Base-by-base conservation (phyloP, 495 filamentous ascomycete genomes). In the Xanthoparmelia taractica region DNA sequence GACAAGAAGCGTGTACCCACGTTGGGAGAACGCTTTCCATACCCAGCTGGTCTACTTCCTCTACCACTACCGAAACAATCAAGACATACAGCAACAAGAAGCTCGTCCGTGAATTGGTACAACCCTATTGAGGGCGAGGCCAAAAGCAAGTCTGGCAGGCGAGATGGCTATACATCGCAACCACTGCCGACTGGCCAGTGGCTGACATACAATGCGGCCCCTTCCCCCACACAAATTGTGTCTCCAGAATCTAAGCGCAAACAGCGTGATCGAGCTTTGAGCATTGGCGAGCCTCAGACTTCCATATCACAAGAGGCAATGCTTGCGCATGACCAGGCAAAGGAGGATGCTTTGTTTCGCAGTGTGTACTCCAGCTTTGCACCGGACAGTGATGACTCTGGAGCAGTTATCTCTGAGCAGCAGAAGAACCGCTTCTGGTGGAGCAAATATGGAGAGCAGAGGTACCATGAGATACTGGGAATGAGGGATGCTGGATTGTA, bases 311-410 rank as follows among this genome's bases (percentile, higher is more conserved):
- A 76, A 57, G 67, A 68, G 45, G 71, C 74, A n/a, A 72, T 77
- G 1, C 73, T 70, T 5, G 81, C 84, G 58, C 75, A 83, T 2
- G 77, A 83, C 59, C 78, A 84, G 66, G 80, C 82, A 27, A 86
- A 87, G 72, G 79, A 88, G 69, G 87, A 91, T 36, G 82, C 89
- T 6, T 75, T 92, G 33, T 89, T 95, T 66, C 82, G 90, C 48
- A 85, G 89, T 57, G 90, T 87, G 8, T 96, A 92, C 71, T 95
- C 91, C 0, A 89, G 87, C 63, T 96, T 96, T 75, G 91, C 91
- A 15, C 92, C 92, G 8, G 85, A 82, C 58, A 85, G 84, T 62
- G 92, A 97, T 69, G 89, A 94, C 70, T 82, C 88, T 6, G 83
- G 79, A 7, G 84, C 92, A 4, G 79, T 95, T 60, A 75, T 92